Conservation (phyloP, 2,329 filamentous ascomycete genomes). For the Tolypocladium tundrense region DNA sequence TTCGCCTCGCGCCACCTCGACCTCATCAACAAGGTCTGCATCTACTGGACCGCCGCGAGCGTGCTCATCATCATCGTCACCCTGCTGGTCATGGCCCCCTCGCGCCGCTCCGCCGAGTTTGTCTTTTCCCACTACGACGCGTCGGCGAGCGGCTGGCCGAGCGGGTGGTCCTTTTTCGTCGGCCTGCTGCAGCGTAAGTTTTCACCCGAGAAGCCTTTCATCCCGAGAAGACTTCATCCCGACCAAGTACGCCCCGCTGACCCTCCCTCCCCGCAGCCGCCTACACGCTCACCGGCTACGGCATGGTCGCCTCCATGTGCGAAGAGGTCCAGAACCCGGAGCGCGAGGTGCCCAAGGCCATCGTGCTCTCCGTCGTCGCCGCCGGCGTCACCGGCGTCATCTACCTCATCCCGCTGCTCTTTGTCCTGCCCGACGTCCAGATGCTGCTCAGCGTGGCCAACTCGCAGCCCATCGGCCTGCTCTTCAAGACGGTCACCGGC, state of each 20-base stretch:
- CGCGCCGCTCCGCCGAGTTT: slow-evolving; percentile 44
- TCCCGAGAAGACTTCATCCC: neutral
- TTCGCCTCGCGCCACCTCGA: slow-evolving; percentile 51
- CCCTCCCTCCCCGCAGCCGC: slow-evolving; percentile 23
- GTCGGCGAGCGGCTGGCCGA: slow-evolving; percentile 56
- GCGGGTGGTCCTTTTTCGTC: slow-evolving; percentile 49
- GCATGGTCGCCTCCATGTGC: slow-evolving; percentile 44
- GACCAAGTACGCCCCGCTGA: neutral
- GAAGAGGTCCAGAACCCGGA: slow-evolving; percentile 53
- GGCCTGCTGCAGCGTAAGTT: slow-evolving; percentile 38
- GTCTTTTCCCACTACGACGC: slow-evolving; percentile 64
- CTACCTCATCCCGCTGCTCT: slow-evolving; percentile 65
- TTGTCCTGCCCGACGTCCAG: slow-evolving; percentile 60
- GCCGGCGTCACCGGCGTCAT: slow-evolving; percentile 51
- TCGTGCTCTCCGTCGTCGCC: slow-evolving; percentile 55
- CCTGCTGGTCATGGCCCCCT: slow-evolving; percentile 54
- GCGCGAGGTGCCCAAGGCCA: slow-evolving; percentile 54
- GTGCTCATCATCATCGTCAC: slow-evolving; percentile 64
- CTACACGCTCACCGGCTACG: slow-evolving; percentile 36
- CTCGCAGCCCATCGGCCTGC: slow-evolving; percentile 63
- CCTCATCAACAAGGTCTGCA: slow-evolving; percentile 58
- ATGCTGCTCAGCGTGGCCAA: slow-evolving; percentile 55
- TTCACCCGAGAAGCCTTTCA: no score
- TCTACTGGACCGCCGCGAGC: slow-evolving; percentile 62
- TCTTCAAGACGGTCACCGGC: slow-evolving; percentile 69